Conservation (phyloP, 106 monocot genomes). For the Triglochin maritima region DNA sequence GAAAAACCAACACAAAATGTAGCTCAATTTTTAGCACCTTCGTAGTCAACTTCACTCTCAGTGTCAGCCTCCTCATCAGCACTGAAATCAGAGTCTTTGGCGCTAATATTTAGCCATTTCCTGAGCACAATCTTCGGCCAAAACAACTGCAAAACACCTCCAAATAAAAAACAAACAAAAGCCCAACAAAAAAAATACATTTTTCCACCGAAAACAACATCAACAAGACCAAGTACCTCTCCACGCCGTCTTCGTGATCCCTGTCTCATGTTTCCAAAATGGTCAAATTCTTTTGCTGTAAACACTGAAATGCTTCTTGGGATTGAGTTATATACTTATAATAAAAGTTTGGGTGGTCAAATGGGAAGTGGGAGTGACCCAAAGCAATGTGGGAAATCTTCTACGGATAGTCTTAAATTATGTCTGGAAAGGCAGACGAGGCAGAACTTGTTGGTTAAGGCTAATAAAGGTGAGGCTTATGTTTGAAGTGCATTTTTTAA, state of each 20-base stretch:
- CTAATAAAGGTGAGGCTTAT: too few species aligned
- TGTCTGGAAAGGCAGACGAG: too few species aligned
- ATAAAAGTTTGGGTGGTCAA: too few species aligned
- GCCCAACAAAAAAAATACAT: constrained; percentile 38
- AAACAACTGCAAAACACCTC: constrained; percentile 24
- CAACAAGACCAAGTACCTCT: background rate
- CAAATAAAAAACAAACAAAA: constrained; percentile 14
- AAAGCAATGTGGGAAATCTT: too few species aligned
- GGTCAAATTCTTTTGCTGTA: background rate
- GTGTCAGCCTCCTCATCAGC: constrained; percentile 47
- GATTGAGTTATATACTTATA: too few species aligned
- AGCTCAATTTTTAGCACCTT: constrained; percentile 8
- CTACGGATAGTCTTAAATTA: too few species aligned
- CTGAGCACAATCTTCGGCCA: constrained; percentile 61
- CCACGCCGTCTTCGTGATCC: background rate
- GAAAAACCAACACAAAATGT: background rate
- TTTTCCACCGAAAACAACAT: background rate
- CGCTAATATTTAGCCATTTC: constrained; percentile 74
- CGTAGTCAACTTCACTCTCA: constrained; percentile 32
- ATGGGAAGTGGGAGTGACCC: too few species aligned
- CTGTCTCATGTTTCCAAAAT: background rate
- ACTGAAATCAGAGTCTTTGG: constrained; percentile 48
- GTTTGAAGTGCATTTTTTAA: too few species aligned
- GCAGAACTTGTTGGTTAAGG: too few species aligned
- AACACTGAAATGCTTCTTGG: background rate